phyloP scores from a whole-genome alignment of 2,329 filamentous ascomycete genomes.

The Trichoderma pleuroti region DNA sequence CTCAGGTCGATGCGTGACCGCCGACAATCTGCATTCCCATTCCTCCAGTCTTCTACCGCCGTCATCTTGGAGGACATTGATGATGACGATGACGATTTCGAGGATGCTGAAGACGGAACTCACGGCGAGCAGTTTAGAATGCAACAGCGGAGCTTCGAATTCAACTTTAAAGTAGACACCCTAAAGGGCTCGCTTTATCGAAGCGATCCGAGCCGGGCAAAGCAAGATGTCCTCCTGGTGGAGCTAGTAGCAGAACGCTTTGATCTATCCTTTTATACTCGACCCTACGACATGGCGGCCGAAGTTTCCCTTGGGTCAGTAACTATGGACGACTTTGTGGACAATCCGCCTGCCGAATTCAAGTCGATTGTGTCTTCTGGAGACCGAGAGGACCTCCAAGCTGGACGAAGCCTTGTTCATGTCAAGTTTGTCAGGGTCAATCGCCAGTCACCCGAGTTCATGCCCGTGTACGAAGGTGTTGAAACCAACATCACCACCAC shows the following conservation, averaged over 20 bases:
- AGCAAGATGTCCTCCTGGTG: slow-evolving; percentile 77
- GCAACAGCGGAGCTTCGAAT: slow-evolving; percentile 89
- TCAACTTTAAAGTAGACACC: slow-evolving; percentile 93
- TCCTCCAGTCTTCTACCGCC: slow-evolving; percentile 67
- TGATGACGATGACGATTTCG: slow-evolving; percentile 62
- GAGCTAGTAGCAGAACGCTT: slow-evolving; percentile 91
- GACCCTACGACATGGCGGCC: slow-evolving; percentile 88
- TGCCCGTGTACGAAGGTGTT: slow-evolving; percentile 85
- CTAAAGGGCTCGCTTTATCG: slow-evolving; percentile 89
- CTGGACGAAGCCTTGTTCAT: slow-evolving; percentile 77
- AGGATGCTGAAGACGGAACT: slow-evolving; percentile 61
- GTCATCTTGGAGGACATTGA: slow-evolving; percentile 76
- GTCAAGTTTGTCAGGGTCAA: slow-evolving; percentile 91
- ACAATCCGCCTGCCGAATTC: slow-evolving; percentile 83
- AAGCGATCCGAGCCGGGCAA: slow-evolving; percentile 73
- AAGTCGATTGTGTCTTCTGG: slow-evolving; percentile 94
- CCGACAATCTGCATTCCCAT: slow-evolving; percentile 67
- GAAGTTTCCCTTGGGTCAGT: slow-evolving; percentile 85
- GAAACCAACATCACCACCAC: slow-evolving; percentile 88
- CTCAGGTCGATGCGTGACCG: slow-evolving; percentile 46
- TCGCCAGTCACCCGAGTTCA: slow-evolving; percentile 86
- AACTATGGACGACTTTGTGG: slow-evolving; percentile 91
- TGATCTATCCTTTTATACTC: slow-evolving; percentile 78
- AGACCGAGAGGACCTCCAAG: slow-evolving; percentile 66
- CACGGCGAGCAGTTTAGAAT: slow-evolving; percentile 61